Percentiles rank a stretch among this genome's conserved stretches.
These are phyloP conservation scores for Dictyostelium firmibasis DNA, from an alignment of 78 protist genomes.

Conservation along the genomic window DNA sequence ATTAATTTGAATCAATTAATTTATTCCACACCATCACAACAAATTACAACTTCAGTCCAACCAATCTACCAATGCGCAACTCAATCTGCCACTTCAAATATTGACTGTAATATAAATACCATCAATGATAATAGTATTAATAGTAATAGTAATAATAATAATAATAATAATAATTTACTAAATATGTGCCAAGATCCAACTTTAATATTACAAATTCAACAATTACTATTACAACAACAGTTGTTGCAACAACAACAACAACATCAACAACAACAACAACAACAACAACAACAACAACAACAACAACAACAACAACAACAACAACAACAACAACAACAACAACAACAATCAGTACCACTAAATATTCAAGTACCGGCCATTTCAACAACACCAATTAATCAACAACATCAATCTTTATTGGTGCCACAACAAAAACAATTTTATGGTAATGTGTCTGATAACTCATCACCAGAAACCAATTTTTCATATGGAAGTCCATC, in stretches of 20 bases:
- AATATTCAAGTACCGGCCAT: background rate
- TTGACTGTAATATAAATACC: background rate
- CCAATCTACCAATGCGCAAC: background rate
- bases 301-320: background rate
- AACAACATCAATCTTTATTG: background rate
- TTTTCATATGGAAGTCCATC: conserved; percentile 13
- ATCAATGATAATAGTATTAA: background rate
- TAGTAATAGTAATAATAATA: background rate
- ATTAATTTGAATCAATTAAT: background rate
- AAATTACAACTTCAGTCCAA: background rate
- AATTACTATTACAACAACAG: background rate
- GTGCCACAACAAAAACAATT: background rate
- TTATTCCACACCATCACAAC: background rate
- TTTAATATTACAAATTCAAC: background rate
- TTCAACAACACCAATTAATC: background rate
- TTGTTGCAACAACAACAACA: background rate
- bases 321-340: background rate
- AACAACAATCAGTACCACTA: background rate
- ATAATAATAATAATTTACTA: background rate
- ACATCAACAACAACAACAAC: too few relatives aligned
- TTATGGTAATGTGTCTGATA: background rate
- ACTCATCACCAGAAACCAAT: background rate
- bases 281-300: background rate
- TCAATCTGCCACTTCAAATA: background rate
- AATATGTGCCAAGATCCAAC: background rate